Evolutionary conservation across 257 asterid genomes (phyloP), one percentile per base, ranked within the genome.

Genomic region (Nicotiana tomentosiformis): DNA sequence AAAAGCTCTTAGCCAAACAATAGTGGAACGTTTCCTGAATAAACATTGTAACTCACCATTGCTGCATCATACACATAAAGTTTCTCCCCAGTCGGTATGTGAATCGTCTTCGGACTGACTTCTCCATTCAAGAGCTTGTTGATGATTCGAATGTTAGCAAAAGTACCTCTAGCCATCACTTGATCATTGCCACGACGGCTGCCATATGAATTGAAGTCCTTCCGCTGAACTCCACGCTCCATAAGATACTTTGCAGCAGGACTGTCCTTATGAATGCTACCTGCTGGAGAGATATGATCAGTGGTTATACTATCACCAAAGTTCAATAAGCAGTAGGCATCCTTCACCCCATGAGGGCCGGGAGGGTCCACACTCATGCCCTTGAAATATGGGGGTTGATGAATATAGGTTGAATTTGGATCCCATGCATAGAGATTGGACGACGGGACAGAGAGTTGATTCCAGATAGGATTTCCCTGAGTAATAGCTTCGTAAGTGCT

Each of bases 151-250:
- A 94, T 95, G 82, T 95, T 94, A 56, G 98, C 99, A 80, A 95
- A 95, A 76, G 99, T 94, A 61, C 99, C 98, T 89, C 99, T 90
- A 55, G 98, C 96, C 99, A 95, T 95, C 68, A 94, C 89, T 85
- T 95, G 98, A 88, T 95, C 99, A 80, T 95, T 95, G 72, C 99
- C 99, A 84, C 98, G 97, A 37, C 99, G 97, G 77, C 99, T 94
- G 58, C 99, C 99, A 74, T 95, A 95, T 72, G 97, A 94, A 88
- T 95, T 95, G 86, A 95, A 95, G 83, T 95, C 97, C 88, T 77
- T 94, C n/a, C 94, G 87, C 68, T 95, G 95, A 82, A 95, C 98
- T 10, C 99, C 99, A 60, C 87, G 94, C 49, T 94, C 98, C 84
- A 92, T 83, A 84, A 95, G 89, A 85, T 84, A 94, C 89, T 90